Base-by-base conservation (phyloP, 1,139 yeast genomes). In the Candida freyschussii region DNA sequence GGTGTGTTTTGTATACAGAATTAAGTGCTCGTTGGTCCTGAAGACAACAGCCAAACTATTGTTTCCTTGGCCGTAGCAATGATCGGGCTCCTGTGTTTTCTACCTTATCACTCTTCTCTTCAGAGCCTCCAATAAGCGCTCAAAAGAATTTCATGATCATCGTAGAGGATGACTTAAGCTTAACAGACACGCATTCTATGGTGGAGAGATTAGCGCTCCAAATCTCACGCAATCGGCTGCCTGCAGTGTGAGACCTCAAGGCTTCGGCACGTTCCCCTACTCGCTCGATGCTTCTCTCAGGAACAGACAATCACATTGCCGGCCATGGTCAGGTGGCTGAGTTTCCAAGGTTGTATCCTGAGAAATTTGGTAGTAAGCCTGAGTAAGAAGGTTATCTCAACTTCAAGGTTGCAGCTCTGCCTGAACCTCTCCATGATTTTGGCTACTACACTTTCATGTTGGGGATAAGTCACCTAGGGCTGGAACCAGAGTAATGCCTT, bases 261-360 rank as follows among this genome's bases (percentile, higher is more conserved):
- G 81, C 82, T 4, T 67, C 80, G 2, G 80, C 81, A 3, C 75
- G 81, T 44, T 73, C 80, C 2, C 81, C 82, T 3, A 75, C 82
- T 0, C 56, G 81, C 39, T 73, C 80, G 10, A 75, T 75, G 77
- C 58, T 75, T 7, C 56, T 75, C 26, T 69, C 77, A 3, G 82
- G 81, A 2, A 74, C 79, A 0, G 80, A 74, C 43, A 72, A 73
- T 45, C 80, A 74, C 39, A 66, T 74, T 50, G 79, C 79, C 7
- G 80, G 80, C 0, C 52, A 73, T 36, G 79, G 79, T 4, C 78
- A 73, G 47, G 72, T 74, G 78, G 69, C 67, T 0, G 80, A 74
- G 46, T 67, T 65, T 48, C 59, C 64, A 0, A 40, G 54, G 13
- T 45, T 58, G 12, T 52, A 57, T 25, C 69, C 71, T 2, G 65